These are phyloP conservation scores for Didymellaceae sp. DNA, from an alignment of 2,329 filamentous ascomycete genomes.

Conservation along the genomic window DNA sequence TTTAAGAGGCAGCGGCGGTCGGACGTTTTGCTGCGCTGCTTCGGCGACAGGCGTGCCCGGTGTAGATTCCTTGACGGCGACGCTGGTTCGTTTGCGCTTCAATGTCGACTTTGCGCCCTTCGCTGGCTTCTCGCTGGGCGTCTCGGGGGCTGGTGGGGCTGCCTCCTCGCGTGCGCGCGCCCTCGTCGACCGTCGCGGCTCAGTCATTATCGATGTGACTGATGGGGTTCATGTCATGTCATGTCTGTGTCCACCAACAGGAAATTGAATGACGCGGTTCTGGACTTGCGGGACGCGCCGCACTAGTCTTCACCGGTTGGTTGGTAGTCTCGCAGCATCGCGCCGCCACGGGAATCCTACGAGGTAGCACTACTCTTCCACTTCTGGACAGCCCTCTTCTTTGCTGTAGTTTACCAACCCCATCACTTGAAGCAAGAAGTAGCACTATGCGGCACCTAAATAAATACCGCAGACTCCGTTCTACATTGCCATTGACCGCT, in stretches of 20 bases:
- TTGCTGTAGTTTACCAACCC: too few relatives aligned
- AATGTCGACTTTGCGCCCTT: constrained; percentile 36
- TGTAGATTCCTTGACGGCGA: constrained; percentile 32
- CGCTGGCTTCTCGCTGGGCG: constrained; percentile 35
- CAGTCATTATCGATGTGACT: constrained; percentile 33
- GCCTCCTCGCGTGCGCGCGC: constrained; percentile 46
- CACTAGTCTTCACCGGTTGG: too few relatives aligned
- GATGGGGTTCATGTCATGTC: not conserved
- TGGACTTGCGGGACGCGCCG: constrained; percentile 4
- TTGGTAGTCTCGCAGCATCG: not conserved
- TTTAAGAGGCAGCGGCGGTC: constrained; percentile 62
- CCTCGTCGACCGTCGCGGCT: constrained; percentile 46
- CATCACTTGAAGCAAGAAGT: too few relatives aligned
- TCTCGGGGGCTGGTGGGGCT: constrained; percentile 28
- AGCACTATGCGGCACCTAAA: too few relatives aligned
- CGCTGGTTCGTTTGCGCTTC: constrained; percentile 44
- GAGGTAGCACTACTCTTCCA: not conserved
- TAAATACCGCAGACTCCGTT: too few relatives aligned
- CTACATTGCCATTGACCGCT: not conserved
- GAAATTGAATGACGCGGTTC: constrained; percentile 9
- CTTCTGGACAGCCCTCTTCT: too few relatives aligned
- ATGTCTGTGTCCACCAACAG: not conserved
- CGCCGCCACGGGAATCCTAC: not conserved
- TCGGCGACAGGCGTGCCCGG: constrained; percentile 34
- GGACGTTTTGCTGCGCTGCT: constrained; percentile 18